A percentile compares a stretch with the other conserved stretches of the same genome.
phyloP scores from a whole-genome alignment of 208 protist species.

The Leishmania braziliensis region DNA sequence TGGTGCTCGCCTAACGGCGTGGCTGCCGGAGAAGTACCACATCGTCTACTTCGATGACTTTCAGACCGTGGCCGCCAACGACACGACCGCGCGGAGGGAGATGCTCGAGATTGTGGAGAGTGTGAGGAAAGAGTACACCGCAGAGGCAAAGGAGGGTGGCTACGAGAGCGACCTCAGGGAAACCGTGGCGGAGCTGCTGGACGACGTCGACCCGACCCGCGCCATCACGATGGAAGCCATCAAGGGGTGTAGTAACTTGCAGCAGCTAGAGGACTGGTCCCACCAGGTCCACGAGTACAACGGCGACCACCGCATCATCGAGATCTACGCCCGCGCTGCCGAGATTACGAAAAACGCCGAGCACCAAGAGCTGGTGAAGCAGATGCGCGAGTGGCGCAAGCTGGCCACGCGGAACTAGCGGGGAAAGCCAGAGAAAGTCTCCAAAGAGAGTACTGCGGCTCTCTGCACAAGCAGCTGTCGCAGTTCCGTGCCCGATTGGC shows the following conservation, averaged over 20 bases:
- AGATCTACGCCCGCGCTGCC: constrained; percentile 84
- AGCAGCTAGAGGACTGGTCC: constrained; percentile 82
- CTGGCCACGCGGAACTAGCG: constrained; percentile 63
- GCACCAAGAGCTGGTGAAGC: constrained; percentile 69
- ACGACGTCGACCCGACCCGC: constrained; percentile 83
- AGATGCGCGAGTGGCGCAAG: constrained; percentile 79
- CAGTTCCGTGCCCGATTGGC: background rate
- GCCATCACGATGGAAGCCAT: constrained; percentile 76
- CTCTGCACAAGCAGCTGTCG: background rate
- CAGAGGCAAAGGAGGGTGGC: constrained; percentile 67
- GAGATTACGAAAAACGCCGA: constrained; percentile 81
- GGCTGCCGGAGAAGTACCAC: constrained; percentile 91
- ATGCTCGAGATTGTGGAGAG: constrained; percentile 82
- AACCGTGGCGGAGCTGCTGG: constrained; percentile 60
- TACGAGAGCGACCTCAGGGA: constrained; percentile 75
- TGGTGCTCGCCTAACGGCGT: constrained; percentile 75
- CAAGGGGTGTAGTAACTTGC: constrained; percentile 64
- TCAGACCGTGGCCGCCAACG: constrained; percentile 86
- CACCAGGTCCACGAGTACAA: constrained; percentile 88
- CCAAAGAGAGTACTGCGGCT: background rate
- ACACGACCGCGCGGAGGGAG: constrained; percentile 61
- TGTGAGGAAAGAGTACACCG: constrained; percentile 77
- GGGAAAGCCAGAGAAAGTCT: background rate
- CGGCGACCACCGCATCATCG: constrained; percentile 83
- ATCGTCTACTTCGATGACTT: constrained; percentile 91